A percentile compares a stretch with the other conserved stretches of the same genome.
phyloP scores from a whole-genome alignment of 2,329 filamentous ascomycete species.

The Ustilaginoidea virens region DNA sequence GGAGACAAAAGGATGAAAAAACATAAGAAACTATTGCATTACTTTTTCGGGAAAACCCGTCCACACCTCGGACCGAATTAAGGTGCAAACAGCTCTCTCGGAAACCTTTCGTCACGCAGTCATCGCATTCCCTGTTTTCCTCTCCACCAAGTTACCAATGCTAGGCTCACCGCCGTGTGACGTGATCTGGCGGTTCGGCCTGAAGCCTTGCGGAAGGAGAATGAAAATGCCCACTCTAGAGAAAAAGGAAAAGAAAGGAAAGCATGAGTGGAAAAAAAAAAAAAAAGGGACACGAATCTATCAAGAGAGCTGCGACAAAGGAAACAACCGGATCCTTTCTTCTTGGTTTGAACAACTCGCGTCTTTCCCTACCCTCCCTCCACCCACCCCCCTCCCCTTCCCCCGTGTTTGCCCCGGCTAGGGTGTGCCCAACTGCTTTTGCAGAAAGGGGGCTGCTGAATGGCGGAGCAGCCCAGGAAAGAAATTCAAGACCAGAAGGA shows the following conservation, averaged over 20 bases:
- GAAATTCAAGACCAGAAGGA: conserved; percentile 10
- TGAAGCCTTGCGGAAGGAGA: no score
- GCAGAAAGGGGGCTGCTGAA: conserved; percentile 8
- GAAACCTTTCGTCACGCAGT: conserved; percentile 18
- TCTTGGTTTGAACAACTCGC: conserved; percentile 12
- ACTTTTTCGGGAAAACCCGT: conserved; percentile 24
- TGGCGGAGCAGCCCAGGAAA: conserved; percentile 10
- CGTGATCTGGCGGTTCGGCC: no score
- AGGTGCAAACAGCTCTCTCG: conserved; percentile 18
- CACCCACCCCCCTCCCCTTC: not conserved
- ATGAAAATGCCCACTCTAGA: conserved; percentile 18
- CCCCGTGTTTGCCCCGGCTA: conserved; percentile 1
- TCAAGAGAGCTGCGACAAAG: conserved; percentile 20
- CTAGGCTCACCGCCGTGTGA: no score
- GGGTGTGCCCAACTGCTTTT: conserved; percentile 15
- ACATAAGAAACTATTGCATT: conserved; percentile 22
- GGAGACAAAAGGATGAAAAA: conserved; percentile 14
- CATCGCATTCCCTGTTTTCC: conserved; percentile 14
- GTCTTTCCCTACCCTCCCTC: conserved; percentile 2
- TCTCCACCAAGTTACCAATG: no score
- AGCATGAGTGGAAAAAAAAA: no score
- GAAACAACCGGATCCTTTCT: conserved; percentile 11
- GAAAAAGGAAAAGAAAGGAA: no score
- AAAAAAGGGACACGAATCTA: conserved; percentile 23
- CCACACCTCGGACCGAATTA: conserved; percentile 18